Evolutionary conservation across 805 yeast species (phyloP).

Genomic region (Candida tammaniensis): DNA sequence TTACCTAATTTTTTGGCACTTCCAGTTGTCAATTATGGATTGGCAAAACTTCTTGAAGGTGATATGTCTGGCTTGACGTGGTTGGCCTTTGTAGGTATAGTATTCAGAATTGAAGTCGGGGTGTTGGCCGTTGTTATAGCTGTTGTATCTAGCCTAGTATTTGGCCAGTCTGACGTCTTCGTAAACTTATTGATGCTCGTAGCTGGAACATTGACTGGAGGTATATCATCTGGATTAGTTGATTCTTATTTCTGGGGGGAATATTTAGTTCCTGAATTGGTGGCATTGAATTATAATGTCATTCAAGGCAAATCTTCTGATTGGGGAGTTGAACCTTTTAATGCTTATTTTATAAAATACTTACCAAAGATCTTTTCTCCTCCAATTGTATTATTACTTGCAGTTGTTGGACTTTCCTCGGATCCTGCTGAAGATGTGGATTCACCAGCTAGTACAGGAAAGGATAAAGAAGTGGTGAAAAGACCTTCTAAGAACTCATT

Average conservation of each 20-base stretch:
- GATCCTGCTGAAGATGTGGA: conserved; percentile 36
- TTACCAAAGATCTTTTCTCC: conserved; percentile 35
- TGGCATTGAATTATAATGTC: conserved; percentile 72
- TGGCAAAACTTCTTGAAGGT: conserved; percentile 51
- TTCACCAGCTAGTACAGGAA: conserved; percentile 5
- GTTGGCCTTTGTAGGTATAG: conserved; percentile 59
- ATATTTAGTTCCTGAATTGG: conserved; percentile 67
- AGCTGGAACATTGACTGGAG: conserved; percentile 40
- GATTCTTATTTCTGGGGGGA: conserved; percentile 79
- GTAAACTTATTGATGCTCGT: conserved; percentile 37
- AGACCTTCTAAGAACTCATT: conserved; percentile 34
- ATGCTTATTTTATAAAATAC: conserved; percentile 61
- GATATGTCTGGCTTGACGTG: conserved; percentile 47
- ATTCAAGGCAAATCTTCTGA: conserved; percentile 66
- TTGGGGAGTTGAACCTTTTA: conserved; percentile 85
- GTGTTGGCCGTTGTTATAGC: conserved; percentile 50
- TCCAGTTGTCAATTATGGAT: conserved; percentile 62
- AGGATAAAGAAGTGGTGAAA: conserved; percentile 17
- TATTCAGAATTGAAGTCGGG: conserved; percentile 72
- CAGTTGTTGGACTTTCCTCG: conserved; percentile 40
- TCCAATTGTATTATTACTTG: conserved; percentile 42
- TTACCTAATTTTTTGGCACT: conserved; percentile 85
- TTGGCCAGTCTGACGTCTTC: conserved; percentile 44
- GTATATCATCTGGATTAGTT: conserved; percentile 43
- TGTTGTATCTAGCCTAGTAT: conserved; percentile 40